Evolutionary conservation across 306 rosid species (phyloP).

Genomic region (Myrica gale): DNA sequence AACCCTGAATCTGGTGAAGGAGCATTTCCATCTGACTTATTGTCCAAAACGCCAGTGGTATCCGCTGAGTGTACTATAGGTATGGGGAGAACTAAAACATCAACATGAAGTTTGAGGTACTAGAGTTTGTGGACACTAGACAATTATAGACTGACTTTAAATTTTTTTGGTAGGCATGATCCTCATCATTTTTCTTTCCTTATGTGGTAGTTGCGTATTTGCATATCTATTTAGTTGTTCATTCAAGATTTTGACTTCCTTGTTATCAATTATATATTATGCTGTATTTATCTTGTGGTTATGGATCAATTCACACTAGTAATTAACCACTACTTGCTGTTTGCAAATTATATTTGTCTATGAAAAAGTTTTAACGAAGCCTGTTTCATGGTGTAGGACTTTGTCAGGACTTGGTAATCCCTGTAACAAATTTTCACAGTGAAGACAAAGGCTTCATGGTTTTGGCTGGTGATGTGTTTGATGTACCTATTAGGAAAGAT

Average conservation of each 20-base stretch:
- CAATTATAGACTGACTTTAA: not conserved
- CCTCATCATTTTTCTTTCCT: not conserved
- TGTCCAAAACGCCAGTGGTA: slow-evolving; percentile 50
- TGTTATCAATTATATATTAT: not conserved
- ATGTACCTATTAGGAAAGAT: slow-evolving; percentile 86
- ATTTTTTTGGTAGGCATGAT: not conserved
- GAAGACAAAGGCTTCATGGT: slow-evolving; percentile 89
- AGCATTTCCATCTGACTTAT: slow-evolving; percentile 56
- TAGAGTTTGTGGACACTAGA: not conserved
- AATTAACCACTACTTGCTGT: slow-evolving; percentile 10
- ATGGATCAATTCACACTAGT: not conserved
- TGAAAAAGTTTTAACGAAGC: slow-evolving; percentile 16
- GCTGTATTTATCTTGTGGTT: not conserved
- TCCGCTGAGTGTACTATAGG: slow-evolving; percentile 60
- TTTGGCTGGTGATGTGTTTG: slow-evolving; percentile 91
- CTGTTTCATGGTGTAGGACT: slow-evolving; percentile 53
- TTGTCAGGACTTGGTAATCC: slow-evolving; percentile 77
- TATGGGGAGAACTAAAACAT: slow-evolving; percentile 32
- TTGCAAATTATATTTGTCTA: not conserved
- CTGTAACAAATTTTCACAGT: slow-evolving; percentile 75
- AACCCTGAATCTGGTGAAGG: slow-evolving; percentile 50
- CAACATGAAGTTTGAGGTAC: slow-evolving; percentile 23
- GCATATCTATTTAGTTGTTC: not conserved
- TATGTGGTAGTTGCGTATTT: not conserved
- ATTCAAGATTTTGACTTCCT: not conserved